These are phyloP conservation scores for Nakazawaea wyomingensis DNA, from an alignment of 805 yeast species.

Conservation along the genomic window DNA sequence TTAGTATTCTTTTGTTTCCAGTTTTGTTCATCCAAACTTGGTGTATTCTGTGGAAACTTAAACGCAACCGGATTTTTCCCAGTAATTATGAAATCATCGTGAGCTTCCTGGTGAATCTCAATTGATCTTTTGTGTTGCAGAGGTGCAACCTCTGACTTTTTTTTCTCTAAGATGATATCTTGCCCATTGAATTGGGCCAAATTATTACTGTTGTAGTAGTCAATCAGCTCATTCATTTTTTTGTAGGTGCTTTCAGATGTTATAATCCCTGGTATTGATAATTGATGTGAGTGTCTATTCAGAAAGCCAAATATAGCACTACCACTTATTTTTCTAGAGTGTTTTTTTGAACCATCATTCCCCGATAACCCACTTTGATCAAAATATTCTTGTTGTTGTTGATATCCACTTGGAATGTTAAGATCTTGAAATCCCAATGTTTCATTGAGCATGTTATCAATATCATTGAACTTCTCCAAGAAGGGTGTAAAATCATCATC, in stretches of 20 bases:
- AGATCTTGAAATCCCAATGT: slow-evolving; percentile 55
- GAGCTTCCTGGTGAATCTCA: neutral
- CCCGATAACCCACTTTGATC: slow-evolving; percentile 10
- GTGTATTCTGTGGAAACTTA: slow-evolving; percentile 60
- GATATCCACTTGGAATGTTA: slow-evolving; percentile 44
- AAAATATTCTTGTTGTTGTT: slow-evolving; percentile 14
- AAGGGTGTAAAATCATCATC: slow-evolving; percentile 47
- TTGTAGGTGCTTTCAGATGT: slow-evolving; percentile 23
- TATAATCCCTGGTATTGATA: slow-evolving; percentile 49
- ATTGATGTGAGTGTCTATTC: slow-evolving; percentile 51
- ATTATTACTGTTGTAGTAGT: slow-evolving; percentile 1
- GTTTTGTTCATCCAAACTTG: too few relatives aligned
- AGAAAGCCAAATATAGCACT: slow-evolving; percentile 75
- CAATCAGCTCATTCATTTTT: slow-evolving; percentile 4
- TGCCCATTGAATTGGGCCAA: neutral
- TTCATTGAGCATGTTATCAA: slow-evolving; percentile 52
- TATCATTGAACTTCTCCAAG: slow-evolving; percentile 42
- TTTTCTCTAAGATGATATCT: neutral
- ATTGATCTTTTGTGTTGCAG: slow-evolving; percentile 2
- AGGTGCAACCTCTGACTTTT: slow-evolving; percentile 11
- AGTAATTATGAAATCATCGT: slow-evolving; percentile 44
- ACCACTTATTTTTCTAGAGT: slow-evolving; percentile 64
- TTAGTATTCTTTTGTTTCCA: too few relatives aligned
- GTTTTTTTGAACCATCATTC: slow-evolving; percentile 25
- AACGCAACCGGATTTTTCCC: slow-evolving; percentile 42